Base-by-base conservation (phyloP, 2,329 filamentous ascomycete species). In the Pseudogymnoascus pannorum region DNA sequence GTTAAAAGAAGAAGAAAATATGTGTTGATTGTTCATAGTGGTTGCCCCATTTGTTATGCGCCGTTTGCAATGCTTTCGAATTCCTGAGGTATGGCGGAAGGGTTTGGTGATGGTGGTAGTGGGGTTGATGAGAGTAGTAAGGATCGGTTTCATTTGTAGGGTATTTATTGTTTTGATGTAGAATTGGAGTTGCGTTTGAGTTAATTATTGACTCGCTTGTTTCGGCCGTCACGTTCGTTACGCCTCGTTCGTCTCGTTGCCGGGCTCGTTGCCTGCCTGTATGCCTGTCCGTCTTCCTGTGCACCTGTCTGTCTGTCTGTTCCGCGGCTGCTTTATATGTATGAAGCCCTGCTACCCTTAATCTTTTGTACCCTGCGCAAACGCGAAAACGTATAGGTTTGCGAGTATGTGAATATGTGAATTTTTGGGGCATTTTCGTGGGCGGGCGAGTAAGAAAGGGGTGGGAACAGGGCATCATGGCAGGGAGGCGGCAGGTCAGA, bases 11-110 rank as follows among this genome's bases (percentile, higher is more conserved):
- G 16, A 48, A 7, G 16, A 24, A 51, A 16, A 16, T 51, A 29
- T 51, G 29, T 26, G 24, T 16, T 51, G 48, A 18, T 54, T 54
- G 48, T 54, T 31, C 48, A 54, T 54, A 26, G 48, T 54, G 9
- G n/a, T 54, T 54, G 48, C 48, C 48, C 48, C 48, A 31, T 18
- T 54, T 54, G 26, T 18, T 54, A 54, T 54, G 48, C 26, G 48
- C 48, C 48, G 48, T 18, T 54, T 54, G 48, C 48, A 54, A 54
- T 54, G 48, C 48, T 54, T 54, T 54, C 48, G 48, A 54, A 54
- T 54, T 54, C 16, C 26, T 54, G 48, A 54, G 24, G 48, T 31
- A 16, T 54, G 48, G 9, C 26, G 48, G 48, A 31, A 54, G 26
- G 26, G 48, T 54, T 12, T 54, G 26, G 26, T 31, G 26, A 26